These are phyloP conservation scores for Buddleja alternifolia DNA, from an alignment of 257 asterid genomes.

Conservation along the genomic window DNA sequence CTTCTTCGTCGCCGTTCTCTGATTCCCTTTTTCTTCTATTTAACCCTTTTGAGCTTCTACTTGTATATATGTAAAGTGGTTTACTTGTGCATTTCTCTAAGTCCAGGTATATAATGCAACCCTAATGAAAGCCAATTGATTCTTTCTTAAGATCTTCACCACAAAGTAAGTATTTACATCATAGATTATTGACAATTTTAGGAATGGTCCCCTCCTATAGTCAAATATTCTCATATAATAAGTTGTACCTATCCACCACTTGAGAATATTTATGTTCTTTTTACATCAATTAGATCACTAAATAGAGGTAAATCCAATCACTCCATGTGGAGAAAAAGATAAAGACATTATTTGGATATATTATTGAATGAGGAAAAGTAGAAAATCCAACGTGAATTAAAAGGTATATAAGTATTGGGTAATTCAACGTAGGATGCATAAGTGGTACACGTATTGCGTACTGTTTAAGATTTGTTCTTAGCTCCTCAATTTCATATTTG, in stretches of 20 bases:
- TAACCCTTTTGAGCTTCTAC: neutral
- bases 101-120: constrained; percentile 25
- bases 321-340: constrained; percentile 41
- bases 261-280: constrained; percentile 35
- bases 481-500: no score
- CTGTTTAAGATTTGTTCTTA: neutral
- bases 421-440: no score
- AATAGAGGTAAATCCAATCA: constrained; percentile 32
- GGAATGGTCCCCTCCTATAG: constrained; percentile 38
- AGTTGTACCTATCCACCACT: constrained; percentile 48
- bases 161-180: neutral
- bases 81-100: neutral
- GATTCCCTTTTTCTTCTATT: no score
- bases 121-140: neutral
- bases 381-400: neutral
- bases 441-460: no score
- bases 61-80: neutral
- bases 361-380: neutral
- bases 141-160: neutral
- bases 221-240: constrained; percentile 26
- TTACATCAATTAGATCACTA: constrained; percentile 13
- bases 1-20: no score
- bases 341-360: neutral
- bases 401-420: neutral
- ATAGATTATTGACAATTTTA: constrained; percentile 24